Evolutionary conservation across 768 basidiomycete species (phyloP).

Genomic region (Baorangia bicolor): DNA sequence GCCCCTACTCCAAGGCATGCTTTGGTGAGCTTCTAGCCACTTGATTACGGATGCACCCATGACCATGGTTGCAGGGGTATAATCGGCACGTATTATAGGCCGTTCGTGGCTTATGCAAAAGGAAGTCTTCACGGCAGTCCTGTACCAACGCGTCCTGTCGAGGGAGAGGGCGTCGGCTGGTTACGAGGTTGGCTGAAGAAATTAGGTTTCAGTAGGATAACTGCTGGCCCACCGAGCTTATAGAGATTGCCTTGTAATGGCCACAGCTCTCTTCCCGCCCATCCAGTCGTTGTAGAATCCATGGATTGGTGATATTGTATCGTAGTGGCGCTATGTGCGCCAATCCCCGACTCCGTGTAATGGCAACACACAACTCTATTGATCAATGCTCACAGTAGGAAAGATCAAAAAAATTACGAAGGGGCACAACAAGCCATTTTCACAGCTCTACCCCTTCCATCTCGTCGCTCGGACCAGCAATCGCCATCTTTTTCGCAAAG

Average conservation of each 20-base stretch:
- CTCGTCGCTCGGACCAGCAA: too few species aligned
- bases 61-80: constrained; percentile 25
- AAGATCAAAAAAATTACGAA: too few species aligned
- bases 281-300: not conserved
- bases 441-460: too few species aligned
- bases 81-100: constrained; percentile 32
- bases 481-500: too few species aligned
- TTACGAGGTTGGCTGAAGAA: constrained; percentile 29
- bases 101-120: constrained; percentile 27
- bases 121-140: constrained; percentile 15
- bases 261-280: too few species aligned
- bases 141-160: constrained; percentile 12
- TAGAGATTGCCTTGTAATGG: constrained; percentile 2
- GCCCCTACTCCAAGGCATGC: constrained; percentile 63
- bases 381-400: not conserved
- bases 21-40: constrained; percentile 49
- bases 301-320: not conserved
- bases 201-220: constrained; percentile 29
- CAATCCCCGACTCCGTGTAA: too few species aligned
- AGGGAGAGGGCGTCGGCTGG: constrained; percentile 33
- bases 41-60: not conserved
- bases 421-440: too few species aligned
- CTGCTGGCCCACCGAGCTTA: constrained; percentile 26
- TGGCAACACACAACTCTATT: too few species aligned
- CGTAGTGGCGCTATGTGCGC: too few species aligned